Percentiles rank a stretch among this genome's conserved stretches.
These are phyloP conservation scores for Aspergillus felis DNA, from an alignment of 2,329 filamentous ascomycete genomes.

Conservation along the genomic window DNA sequence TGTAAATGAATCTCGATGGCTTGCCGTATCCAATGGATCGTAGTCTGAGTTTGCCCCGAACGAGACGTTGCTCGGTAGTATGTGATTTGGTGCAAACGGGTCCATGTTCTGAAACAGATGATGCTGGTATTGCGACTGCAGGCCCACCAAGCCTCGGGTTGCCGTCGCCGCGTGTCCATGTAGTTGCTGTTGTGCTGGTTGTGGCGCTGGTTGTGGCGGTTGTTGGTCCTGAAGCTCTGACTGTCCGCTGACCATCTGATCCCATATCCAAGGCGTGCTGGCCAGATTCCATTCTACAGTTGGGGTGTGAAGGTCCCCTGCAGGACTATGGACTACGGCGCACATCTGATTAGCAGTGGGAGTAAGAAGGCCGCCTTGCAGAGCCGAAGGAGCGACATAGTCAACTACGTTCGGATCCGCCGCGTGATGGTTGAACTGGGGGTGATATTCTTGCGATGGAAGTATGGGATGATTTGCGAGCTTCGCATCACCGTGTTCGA, in stretches of 20 bases:
- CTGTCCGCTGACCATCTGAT: not conserved
- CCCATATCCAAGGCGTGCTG: not conserved
- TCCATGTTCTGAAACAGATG: not conserved
- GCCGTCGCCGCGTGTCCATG: not conserved
- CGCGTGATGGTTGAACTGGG: not conserved
- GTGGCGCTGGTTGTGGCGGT: not conserved
- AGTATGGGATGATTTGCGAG: not conserved
- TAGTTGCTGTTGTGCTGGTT: not conserved
- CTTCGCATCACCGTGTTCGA: not conserved
- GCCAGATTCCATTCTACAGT: not conserved
- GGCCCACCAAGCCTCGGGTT: not conserved
- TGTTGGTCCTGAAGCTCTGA: not conserved
- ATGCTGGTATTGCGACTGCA: not conserved
- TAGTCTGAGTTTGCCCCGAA: not conserved
- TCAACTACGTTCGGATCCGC: not conserved
- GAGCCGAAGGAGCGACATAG: not conserved
- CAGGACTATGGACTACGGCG: slow-evolving; percentile 3
- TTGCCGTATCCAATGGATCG: not conserved
- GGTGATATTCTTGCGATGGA: not conserved
- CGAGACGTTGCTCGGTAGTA: not conserved
- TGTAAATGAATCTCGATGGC: not conserved
- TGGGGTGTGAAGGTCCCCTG: slow-evolving; percentile 4
- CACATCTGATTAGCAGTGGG: slow-evolving; percentile 1
- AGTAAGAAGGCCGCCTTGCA: not conserved
- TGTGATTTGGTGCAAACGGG: not conserved